Evolutionary conservation across 2,329 filamentous ascomycete species (phyloP).

Genomic region (Paecilomyces sp.): DNA sequence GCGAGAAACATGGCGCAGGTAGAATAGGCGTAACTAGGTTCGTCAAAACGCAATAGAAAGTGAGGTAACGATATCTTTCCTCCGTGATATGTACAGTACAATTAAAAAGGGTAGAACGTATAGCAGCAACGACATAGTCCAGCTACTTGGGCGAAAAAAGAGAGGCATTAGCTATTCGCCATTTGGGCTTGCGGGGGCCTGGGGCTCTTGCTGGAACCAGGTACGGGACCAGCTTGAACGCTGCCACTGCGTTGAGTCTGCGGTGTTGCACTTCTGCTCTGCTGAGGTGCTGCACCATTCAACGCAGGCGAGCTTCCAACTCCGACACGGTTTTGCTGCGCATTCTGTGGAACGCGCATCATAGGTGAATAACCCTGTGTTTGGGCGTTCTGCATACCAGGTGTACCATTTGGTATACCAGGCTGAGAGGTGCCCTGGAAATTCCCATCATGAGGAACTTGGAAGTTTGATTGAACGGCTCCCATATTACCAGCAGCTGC

Average conservation of each 20-base stretch:
- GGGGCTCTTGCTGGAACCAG: slow-evolving; percentile 34
- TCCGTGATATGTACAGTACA: neutral
- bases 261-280: slow-evolving; percentile 39
- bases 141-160: neutral
- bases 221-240: slow-evolving; percentile 30
- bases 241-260: slow-evolving; percentile 39
- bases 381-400: slow-evolving; percentile 39
- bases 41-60: neutral
- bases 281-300: slow-evolving; percentile 31
- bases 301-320: slow-evolving; percentile 37
- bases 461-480: slow-evolving; percentile 32
- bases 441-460: slow-evolving; percentile 31
- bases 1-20: neutral
- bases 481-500: slow-evolving; percentile 43
- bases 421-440: slow-evolving; percentile 26
- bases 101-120: neutral
- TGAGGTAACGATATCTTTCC: neutral
- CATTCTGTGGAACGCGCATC: slow-evolving; percentile 44
- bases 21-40: neutral
- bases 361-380: slow-evolving; percentile 47
- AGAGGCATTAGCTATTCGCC: slow-evolving; percentile 22
- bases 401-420: slow-evolving; percentile 24
- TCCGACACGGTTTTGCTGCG: slow-evolving; percentile 33
- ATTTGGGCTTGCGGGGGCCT: slow-evolving; percentile 35
- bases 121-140: neutral